Conservation (phyloP, 257 asterid genomes). For the Solanum acaule region DNA sequence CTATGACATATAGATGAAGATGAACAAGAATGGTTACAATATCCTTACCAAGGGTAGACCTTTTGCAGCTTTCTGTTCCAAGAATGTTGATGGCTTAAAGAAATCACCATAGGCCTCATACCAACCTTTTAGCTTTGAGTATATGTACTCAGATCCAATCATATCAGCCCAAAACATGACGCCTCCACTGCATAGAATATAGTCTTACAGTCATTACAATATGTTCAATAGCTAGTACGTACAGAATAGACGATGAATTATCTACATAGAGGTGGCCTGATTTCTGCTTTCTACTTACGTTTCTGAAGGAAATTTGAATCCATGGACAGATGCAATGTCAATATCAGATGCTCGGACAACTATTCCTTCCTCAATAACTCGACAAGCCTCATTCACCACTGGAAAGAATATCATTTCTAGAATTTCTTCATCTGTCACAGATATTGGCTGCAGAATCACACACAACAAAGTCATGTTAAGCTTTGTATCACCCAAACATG, state of each 20-base stretch:
- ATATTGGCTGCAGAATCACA: not conserved
- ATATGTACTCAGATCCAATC: not conserved
- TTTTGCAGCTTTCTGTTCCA: not conserved
- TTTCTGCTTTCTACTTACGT: not conserved
- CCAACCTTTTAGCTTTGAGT: not conserved
- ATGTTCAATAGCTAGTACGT: not conserved
- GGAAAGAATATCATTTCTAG: constrained; percentile 18
- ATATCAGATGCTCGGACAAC: constrained; percentile 12
- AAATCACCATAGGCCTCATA: not conserved
- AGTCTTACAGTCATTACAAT: not conserved
- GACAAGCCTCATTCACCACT: constrained; percentile 22
- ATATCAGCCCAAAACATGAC: not conserved
- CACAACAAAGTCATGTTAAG: not conserved
- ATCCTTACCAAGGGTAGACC: not conserved
- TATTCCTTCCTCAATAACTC: constrained; percentile 12
- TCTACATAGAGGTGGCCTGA: not conserved
- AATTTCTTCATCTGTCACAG: not conserved
- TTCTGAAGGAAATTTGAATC: constrained; percentile 15
- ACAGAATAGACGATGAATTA: not conserved
- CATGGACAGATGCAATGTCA: constrained; percentile 18
- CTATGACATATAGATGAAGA: not conserved
- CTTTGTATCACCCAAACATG: not conserved
- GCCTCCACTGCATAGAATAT: not conserved
- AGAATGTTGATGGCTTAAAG: not conserved
- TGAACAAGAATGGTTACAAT: not conserved